phyloP scores from a whole-genome alignment of 2,329 filamentous ascomycete species.

The Chaetomium strumarium region DNA sequence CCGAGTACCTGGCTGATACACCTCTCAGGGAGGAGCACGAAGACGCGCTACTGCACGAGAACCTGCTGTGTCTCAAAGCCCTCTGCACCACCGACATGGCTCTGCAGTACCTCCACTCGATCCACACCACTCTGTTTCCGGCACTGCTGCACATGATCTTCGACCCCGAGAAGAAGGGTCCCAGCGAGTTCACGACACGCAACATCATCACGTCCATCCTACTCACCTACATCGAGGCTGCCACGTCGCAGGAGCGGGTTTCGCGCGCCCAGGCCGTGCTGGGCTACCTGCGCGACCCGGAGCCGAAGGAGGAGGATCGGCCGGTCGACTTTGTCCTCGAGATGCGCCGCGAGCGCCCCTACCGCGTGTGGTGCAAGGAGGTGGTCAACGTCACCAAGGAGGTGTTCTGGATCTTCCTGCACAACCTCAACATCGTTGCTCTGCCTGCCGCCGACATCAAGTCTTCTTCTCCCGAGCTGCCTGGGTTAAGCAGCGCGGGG shows the following conservation, averaged over 20 bases:
- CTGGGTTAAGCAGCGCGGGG: constrained; percentile 5
- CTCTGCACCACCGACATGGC: constrained; percentile 87
- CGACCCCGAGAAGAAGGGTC: constrained; percentile 96
- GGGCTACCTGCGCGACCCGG: constrained; percentile 71
- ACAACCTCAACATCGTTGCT: constrained; percentile 83
- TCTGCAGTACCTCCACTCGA: constrained; percentile 71
- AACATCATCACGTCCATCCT: constrained; percentile 84
- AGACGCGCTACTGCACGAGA: constrained; percentile 86
- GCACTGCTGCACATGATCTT: constrained; percentile 85
- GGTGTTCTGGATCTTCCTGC: constrained; percentile 98
- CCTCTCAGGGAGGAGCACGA: constrained; percentile 82
- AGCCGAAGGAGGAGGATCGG: constrained; percentile 66
- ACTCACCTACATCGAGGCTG: constrained; percentile 77
- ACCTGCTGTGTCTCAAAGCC: constrained; percentile 86
- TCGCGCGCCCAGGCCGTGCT: constrained; percentile 68
- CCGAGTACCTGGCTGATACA: constrained; percentile 16
- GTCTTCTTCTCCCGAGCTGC: constrained; percentile 15
- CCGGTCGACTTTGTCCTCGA: constrained; percentile 82
- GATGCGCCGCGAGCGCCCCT: constrained; percentile 82
- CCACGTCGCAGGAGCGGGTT: constrained; percentile 55
- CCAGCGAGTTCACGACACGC: constrained; percentile 91
- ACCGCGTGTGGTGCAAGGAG: constrained; percentile 91
- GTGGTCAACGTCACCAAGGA: constrained; percentile 90
- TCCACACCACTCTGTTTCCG: constrained; percentile 78
- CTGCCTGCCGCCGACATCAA: constrained; percentile 39